Conservation (phyloP, 2,329 filamentous ascomycete genomes). For the Berkeleyomyces basicola region DNA sequence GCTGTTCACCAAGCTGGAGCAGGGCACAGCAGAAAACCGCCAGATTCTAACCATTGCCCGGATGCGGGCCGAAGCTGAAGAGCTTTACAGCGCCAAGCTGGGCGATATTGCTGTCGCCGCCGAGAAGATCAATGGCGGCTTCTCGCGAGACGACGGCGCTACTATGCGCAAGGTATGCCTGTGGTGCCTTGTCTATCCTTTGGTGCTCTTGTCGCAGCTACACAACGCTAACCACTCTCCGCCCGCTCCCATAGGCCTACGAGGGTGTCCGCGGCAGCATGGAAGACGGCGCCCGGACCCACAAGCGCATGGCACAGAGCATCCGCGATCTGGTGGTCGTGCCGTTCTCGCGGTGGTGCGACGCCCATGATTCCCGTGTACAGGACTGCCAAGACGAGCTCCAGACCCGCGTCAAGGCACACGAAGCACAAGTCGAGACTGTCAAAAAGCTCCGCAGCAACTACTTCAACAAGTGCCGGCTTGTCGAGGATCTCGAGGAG, state of each 20-base stretch:
- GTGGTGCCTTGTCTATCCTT: not conserved
- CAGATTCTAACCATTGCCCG: constrained; percentile 83
- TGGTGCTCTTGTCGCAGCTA: not conserved
- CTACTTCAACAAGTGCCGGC: constrained; percentile 97
- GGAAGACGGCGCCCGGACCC: constrained; percentile 74
- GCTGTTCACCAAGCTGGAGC: constrained; percentile 89
- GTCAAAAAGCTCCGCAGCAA: constrained; percentile 88
- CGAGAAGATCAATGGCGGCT: constrained; percentile 70
- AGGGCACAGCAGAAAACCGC: constrained; percentile 87
- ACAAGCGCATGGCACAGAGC: constrained; percentile 90
- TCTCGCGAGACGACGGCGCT: constrained; percentile 81
- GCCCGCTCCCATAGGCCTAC: constrained; percentile 49
- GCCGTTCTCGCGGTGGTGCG: constrained; percentile 91
- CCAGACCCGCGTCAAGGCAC: constrained; percentile 75
- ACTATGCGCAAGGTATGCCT: constrained; percentile 76
- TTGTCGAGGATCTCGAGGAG: constrained; percentile 92
- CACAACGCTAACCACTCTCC: not conserved
- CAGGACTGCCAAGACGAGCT: constrained; percentile 92
- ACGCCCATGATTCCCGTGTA: constrained; percentile 78
- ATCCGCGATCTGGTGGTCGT: constrained; percentile 91
- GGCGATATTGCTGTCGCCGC: constrained; percentile 66
- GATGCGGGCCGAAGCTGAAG: constrained; percentile 90
- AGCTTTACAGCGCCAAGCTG: constrained; percentile 66
- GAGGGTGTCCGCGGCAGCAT: constrained; percentile 87
- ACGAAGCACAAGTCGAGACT: constrained; percentile 77